These are phyloP conservation scores for Yamadazyma jaroonii DNA, from an alignment of 1,139 yeast species.

Conservation along the genomic window DNA sequence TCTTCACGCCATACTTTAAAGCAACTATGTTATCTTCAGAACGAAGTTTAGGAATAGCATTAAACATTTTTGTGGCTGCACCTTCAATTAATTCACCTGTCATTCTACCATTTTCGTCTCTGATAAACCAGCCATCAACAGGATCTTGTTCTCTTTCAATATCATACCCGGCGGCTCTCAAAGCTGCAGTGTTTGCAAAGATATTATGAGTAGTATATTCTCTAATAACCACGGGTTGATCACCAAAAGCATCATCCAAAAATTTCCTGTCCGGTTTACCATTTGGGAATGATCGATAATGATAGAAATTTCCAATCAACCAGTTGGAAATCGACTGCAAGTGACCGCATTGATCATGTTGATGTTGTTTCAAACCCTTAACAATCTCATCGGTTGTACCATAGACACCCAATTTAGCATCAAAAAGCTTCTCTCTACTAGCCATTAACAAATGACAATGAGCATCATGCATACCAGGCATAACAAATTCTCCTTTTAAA, in stretches of 20 bases:
- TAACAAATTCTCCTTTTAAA: constrained; percentile 18
- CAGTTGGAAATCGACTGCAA: constrained; percentile 16
- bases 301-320: constrained; percentile 22
- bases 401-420: constrained; percentile 13
- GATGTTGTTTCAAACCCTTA: constrained; percentile 10
- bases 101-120: constrained; percentile 21
- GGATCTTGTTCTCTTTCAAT: constrained; percentile 19
- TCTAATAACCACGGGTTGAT: constrained; percentile 21
- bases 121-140: constrained; percentile 21
- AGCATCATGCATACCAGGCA: constrained; percentile 25
- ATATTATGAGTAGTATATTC: constrained; percentile 21
- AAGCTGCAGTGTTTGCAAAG: constrained; percentile 21
- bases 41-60: constrained; percentile 17
- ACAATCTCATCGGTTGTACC: constrained; percentile 14
- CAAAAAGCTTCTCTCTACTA: constrained; percentile 14
- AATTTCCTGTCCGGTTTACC: constrained; percentile 21
- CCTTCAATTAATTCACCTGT: constrained; percentile 23
- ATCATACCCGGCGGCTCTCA: constrained; percentile 22
- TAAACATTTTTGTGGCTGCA: constrained; percentile 19
- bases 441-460: constrained; percentile 18
- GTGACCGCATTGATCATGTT: constrained; percentile 10
- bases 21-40: constrained; percentile 18
- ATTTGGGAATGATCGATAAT: constrained; percentile 18
- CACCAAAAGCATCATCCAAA: constrained; percentile 22
- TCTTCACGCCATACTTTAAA: constrained; percentile 19